Evolutionary conservation across 1,139 yeast genomes (phyloP), one percentile per base, ranked within the genome.

Genomic region (Debaryomyces sp.): DNA sequence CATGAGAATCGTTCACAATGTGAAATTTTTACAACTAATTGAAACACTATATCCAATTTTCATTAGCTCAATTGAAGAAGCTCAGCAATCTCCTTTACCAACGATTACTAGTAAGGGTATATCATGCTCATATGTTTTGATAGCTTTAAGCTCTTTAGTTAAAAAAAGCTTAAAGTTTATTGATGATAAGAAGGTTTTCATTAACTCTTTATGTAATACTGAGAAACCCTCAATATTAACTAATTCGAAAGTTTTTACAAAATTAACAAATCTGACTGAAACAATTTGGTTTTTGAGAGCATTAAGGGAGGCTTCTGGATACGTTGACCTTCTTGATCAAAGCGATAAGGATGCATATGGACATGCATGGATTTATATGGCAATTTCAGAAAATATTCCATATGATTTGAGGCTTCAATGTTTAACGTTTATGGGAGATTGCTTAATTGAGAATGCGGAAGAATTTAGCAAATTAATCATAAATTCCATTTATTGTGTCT

Each of bases 261-360:
- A 85, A 56, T 68, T 84, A 36, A 42, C 64, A 0, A 61, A 75
- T 2, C 64, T 61, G 1, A 67, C 63, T 6, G 87, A 84, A 50
- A 75, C 72, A 45, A 47, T 54, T n/a, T 84, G 87, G 89, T 79
- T 75, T 50, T 64, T 76, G 6, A 63, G 70, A 46, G 78, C 86
- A 0, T 63, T 85, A 39, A 56, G 56, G 9, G 53, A 62, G 2
- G 49, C 58, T 4, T 50, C 57, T 12, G 38, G 47, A 7, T 47
- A 51, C 41, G 44, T 56, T 9, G 35, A 49, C 0, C 43, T 44
- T 2, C 44, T 51, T 21, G 42, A 35, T 7, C 56, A 57, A 7
- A 40, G 33, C 8, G 52, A 32, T 12, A 35, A 27, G 21, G 22
- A 22, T 12, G 30, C 54, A 4, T 68, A 58, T 49, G 75, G 64